A percentile compares a stretch with the other conserved stretches of the same genome.
Evolutionary conservation across 2,329 filamentous ascomycete genomes (phyloP).

Genomic region (Aspergillus intermedius): DNA sequence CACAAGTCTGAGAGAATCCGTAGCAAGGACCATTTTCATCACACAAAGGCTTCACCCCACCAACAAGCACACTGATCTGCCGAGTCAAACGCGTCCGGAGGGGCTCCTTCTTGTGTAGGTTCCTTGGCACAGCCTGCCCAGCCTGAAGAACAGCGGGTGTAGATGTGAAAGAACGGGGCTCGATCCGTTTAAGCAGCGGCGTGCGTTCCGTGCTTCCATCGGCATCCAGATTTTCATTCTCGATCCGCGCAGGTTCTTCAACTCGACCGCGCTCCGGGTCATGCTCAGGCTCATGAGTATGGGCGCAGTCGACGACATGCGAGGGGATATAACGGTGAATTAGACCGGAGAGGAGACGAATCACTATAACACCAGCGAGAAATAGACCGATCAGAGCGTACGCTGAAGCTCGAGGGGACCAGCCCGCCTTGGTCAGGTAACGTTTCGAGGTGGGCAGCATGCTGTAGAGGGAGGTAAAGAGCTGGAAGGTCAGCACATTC

Average conservation of each 20-base stretch:
- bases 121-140: constrained; percentile 4
- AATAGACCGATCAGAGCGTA: constrained; percentile 43
- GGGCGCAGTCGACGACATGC: constrained; percentile 45
- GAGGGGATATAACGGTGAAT: constrained; percentile 45
- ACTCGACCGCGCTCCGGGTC: constrained; percentile 31
- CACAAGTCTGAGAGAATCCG: constrained; percentile 57
- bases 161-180: constrained; percentile 14
- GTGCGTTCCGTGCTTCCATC: constrained; percentile 23
- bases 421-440: constrained; percentile 66
- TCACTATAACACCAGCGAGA: constrained; percentile 41
- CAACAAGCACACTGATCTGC: constrained; percentile 45
- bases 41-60: constrained; percentile 45
- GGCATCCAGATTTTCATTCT: background rate
- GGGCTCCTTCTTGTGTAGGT: constrained; percentile 22
- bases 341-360: constrained; percentile 39
- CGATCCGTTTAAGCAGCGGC: constrained; percentile 20
- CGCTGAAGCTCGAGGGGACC: constrained; percentile 59
- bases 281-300: constrained; percentile 33
- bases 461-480: constrained; percentile 85
- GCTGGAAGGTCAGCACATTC: constrained; percentile 42
- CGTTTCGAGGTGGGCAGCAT: constrained; percentile 83
- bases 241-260: constrained; percentile 6
- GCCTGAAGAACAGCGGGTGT: constrained; percentile 13
- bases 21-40: constrained; percentile 55
- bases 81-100: constrained; percentile 30